A percentile compares a stretch with the other conserved stretches of the same genome.
phyloP scores from a whole-genome alignment of 768 basidiomycete genomes.

The Plicaturopsis crispa region DNA sequence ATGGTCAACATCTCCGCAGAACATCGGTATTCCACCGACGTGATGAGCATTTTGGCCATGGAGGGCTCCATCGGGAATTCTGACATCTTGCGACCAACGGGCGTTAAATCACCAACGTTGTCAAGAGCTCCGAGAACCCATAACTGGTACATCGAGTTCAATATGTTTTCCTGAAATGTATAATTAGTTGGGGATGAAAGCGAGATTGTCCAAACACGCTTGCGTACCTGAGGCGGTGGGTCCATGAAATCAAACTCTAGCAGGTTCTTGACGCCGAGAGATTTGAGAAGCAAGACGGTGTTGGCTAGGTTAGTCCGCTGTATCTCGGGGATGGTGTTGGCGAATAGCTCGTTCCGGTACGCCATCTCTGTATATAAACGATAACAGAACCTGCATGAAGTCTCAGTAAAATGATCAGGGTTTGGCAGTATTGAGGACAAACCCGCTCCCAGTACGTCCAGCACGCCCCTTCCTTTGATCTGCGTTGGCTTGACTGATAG shows the following conservation, averaged over 20 bases:
- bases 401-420: conserved; percentile 6
- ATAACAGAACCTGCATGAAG: conserved; percentile 74
- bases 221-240: conserved; percentile 89
- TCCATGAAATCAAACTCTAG: conserved; percentile 99
- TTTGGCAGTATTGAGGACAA: conserved; percentile 18
- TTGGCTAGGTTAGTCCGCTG: conserved; percentile 97
- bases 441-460: conserved; percentile 95
- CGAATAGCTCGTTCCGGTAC: conserved; percentile 90
- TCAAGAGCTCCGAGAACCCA: conserved; percentile 98
- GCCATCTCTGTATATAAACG: conserved; percentile 97
- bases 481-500: conserved; percentile 97
- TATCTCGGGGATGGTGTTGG: conserved; percentile 96
- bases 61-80: conserved; percentile 99
- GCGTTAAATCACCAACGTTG: conserved; percentile 94
- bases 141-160: conserved; percentile 99
- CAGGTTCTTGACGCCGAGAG: conserved; percentile 93
- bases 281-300: conserved; percentile 90
- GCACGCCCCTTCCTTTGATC: conserved; percentile 95
- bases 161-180: conserved; percentile 71
- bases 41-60: conserved; percentile 98
- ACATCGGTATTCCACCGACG: conserved; percentile 88
- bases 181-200: conserved; percentile 1
- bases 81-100: conserved; percentile 92
- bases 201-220: background rate
- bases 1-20: conserved; percentile 96